These are phyloP conservation scores for Heimioporus sp. DNA, from an alignment of 768 basidiomycete species.

Conservation along the genomic window DNA sequence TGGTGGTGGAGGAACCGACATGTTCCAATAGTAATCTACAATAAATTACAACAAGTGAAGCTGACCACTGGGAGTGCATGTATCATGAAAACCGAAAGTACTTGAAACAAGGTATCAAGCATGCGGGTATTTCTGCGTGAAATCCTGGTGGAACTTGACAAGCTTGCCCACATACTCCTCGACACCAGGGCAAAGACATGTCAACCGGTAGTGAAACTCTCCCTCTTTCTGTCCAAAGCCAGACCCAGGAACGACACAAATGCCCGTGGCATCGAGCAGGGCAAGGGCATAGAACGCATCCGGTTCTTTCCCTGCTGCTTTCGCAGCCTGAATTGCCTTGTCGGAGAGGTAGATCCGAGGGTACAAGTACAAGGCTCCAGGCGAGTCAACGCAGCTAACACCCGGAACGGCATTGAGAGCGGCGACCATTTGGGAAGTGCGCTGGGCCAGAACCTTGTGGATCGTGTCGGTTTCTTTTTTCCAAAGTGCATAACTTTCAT, in stretches of 20 bases:
- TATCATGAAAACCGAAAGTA: not conserved
- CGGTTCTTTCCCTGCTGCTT: constrained; percentile 69
- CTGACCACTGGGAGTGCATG: not conserved
- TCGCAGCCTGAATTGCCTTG: constrained; percentile 72
- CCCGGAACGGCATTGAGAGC: constrained; percentile 83
- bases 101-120: constrained; percentile 10
- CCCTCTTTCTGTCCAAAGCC: constrained; percentile 94
- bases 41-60: constrained; percentile 1
- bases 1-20: constrained; percentile 16
- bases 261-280: constrained; percentile 85
- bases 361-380: constrained; percentile 93
- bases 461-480: constrained; percentile 80
- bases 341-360: constrained; percentile 75
- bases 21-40: not conserved
- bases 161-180: constrained; percentile 89
- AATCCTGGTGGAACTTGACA: constrained; percentile 68
- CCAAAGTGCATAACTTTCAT: constrained; percentile 76
- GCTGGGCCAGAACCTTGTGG: constrained; percentile 67
- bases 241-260: constrained; percentile 90
- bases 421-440: constrained; percentile 70
- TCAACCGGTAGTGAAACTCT: constrained; percentile 88
- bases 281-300: constrained; percentile 88
- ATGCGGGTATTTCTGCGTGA: constrained; percentile 47
- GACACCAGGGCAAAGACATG: constrained; percentile 91
- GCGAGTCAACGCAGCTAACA: constrained; percentile 85